These are phyloP conservation scores for Leonotis leonurus DNA, from an alignment of 257 asterid genomes.

Conservation along the genomic window DNA sequence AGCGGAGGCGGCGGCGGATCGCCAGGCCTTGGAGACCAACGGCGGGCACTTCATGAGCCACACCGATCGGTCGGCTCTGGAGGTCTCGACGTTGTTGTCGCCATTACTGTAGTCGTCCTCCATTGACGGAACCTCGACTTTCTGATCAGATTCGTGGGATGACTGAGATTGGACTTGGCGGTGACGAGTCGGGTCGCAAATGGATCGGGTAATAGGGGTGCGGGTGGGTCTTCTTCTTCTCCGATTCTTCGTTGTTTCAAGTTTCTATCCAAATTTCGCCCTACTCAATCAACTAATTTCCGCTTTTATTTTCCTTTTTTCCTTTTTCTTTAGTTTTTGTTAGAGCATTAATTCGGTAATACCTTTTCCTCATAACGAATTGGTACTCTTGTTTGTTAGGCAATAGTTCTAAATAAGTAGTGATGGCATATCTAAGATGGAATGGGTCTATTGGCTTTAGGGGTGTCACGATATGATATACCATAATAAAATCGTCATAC, in stretches of 20 bases:
- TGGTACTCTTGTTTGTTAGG: too few relatives aligned
- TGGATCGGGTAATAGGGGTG: neutral
- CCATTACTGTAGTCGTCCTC: slow-evolving; percentile 46
- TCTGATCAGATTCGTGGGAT: neutral
- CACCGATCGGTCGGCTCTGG: slow-evolving; percentile 58
- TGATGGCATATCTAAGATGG: too few relatives aligned
- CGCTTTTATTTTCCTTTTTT: neutral
- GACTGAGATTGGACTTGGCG: slow-evolving; percentile 5
- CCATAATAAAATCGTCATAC: too few relatives aligned
- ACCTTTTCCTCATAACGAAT: too few relatives aligned
- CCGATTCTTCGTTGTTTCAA: neutral
- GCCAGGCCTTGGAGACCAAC: slow-evolving; percentile 81
- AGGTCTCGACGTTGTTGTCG: slow-evolving; percentile 34
- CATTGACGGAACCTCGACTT: slow-evolving; percentile 28
- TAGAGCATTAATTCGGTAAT: too few relatives aligned
- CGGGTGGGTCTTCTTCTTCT: neutral
- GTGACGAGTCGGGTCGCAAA: neutral
- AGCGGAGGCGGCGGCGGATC: slow-evolving; percentile 43
- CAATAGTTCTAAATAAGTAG: too few relatives aligned
- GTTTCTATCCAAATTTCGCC: neutral
- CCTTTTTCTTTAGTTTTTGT: too few relatives aligned
- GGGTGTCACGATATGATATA: too few relatives aligned
- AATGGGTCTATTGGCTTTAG: too few relatives aligned
- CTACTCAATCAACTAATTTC: neutral
- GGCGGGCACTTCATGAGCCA: slow-evolving; percentile 95